Evolutionary conservation across 164 flowering plant genomes (phyloP).

Genomic region (Buxus sempervirens): DNA sequence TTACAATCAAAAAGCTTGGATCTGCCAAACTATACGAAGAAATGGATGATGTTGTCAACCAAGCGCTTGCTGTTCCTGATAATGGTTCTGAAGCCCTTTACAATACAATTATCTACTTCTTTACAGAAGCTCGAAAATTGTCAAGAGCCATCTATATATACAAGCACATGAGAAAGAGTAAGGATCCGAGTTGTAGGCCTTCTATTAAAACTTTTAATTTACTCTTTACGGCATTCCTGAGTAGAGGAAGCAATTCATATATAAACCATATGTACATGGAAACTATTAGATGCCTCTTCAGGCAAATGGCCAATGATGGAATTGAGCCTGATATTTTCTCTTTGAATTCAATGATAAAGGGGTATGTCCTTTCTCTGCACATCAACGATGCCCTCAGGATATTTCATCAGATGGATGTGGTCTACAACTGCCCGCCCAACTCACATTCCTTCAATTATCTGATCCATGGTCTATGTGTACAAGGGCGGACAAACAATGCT

Average conservation of each 20-base stretch:
- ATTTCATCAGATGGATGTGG: constrained; percentile 82
- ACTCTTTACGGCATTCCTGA: constrained; percentile 63
- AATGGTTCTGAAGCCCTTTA: constrained; percentile 63
- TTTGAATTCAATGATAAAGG: constrained; percentile 81
- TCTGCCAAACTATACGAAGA: constrained; percentile 58
- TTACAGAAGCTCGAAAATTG: constrained; percentile 63
- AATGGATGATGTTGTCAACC: constrained; percentile 72
- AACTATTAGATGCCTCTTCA: constrained; percentile 62
- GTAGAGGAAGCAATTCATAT: constrained; percentile 62
- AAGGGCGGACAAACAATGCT: constrained; percentile 77
- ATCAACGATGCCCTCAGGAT: constrained; percentile 82
- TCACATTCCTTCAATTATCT: constrained; percentile 63
- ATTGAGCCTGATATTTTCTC: constrained; percentile 79
- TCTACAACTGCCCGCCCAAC: constrained; percentile 59
- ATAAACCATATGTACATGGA: constrained; percentile 81
- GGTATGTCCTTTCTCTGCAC: constrained; percentile 79
- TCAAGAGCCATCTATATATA: constrained; percentile 59
- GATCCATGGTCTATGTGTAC: constrained; percentile 84
- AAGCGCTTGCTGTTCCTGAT: constrained; percentile 57
- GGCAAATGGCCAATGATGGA: constrained; percentile 80
- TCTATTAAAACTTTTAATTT: constrained; percentile 68
- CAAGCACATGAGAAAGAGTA: constrained; percentile 63
- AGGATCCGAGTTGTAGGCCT: constrained; percentile 52
- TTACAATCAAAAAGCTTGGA: constrained; percentile 75
- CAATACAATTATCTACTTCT: constrained; percentile 69